phyloP scores from a whole-genome alignment of 148 eudicot genomes.

The Fagopyrum homotropicum region DNA sequence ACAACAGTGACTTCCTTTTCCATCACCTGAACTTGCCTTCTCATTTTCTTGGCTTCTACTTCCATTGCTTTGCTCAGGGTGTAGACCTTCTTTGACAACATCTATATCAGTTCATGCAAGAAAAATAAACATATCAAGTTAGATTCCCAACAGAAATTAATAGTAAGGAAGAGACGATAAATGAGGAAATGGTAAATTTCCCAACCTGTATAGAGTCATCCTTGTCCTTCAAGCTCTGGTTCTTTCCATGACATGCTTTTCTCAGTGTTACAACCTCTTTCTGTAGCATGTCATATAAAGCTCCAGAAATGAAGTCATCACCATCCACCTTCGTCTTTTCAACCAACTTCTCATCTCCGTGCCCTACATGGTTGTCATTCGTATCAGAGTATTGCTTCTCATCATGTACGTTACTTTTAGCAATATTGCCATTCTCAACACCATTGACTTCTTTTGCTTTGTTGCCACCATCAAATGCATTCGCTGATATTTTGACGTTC shows the following conservation, averaged over 20 bases:
- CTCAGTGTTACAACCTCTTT: constrained; percentile 65
- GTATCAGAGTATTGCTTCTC: background rate
- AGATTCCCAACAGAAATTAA: background rate
- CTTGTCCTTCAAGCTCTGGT: constrained; percentile 70
- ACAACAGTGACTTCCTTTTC: constrained; percentile 73
- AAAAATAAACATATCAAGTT: background rate
- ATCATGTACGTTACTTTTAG: constrained; percentile 13
- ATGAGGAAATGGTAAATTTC: too few relatives aligned
- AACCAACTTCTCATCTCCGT: constrained; percentile 25
- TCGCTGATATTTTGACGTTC: too few relatives aligned
- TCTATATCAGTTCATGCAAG: constrained; percentile 25
- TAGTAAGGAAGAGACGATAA: background rate
- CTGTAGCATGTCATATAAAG: constrained; percentile 77
- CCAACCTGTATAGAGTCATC: constrained; percentile 85
- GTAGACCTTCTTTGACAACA: constrained; percentile 81
- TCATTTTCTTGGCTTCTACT: constrained; percentile 75
- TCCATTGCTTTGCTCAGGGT: constrained; percentile 91
- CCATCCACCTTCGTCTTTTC: constrained; percentile 29
- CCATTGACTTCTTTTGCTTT: constrained; percentile 29
- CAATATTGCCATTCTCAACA: constrained; percentile 17
- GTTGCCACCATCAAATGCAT: background rate
- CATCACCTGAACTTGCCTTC: constrained; percentile 75
- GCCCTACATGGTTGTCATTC: constrained; percentile 6
- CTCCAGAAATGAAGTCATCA: constrained; percentile 73
- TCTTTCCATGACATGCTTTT: constrained; percentile 79